A percentile compares a stretch with the other conserved stretches of the same genome.
These are phyloP conservation scores for Colletotrichum graminicola DNA, from an alignment of 2,329 filamentous ascomycete genomes.

Conservation along the genomic window DNA sequence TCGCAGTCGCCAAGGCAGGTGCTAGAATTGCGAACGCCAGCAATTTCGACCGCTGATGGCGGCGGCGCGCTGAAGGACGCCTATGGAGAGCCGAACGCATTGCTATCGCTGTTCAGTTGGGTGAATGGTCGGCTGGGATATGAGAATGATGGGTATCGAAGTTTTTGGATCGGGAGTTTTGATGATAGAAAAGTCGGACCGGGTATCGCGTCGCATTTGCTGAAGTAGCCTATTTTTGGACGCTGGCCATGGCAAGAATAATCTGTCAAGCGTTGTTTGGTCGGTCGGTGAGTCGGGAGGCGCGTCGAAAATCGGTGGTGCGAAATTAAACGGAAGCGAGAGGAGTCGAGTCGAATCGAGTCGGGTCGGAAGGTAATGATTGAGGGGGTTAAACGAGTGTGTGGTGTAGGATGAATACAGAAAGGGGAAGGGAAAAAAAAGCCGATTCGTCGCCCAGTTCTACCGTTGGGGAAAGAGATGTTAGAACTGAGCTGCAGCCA, in stretches of 20 bases:
- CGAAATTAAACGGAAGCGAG: conserved; percentile 35
- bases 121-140: neutral
- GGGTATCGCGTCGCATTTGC: conserved; percentile 38
- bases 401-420: conserved; percentile 24
- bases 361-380: conserved; percentile 25
- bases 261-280: neutral
- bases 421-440: conserved; percentile 7
- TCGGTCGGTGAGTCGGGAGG: conserved; percentile 22
- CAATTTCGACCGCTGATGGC: conserved; percentile 51
- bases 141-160: conserved; percentile 30
- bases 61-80: conserved; percentile 57
- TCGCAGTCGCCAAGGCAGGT: conserved; percentile 59
- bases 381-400: conserved; percentile 35
- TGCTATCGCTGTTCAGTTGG: conserved; percentile 43
- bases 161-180: conserved; percentile 20
- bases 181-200: conserved; percentile 6
- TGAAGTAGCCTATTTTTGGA: conserved; percentile 31
- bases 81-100: conserved; percentile 64
- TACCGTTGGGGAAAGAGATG: conserved; percentile 4
- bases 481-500: conserved; percentile 40
- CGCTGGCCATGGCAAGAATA: conserved; percentile 30
- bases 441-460: conserved; percentile 31
- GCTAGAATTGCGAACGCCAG: conserved; percentile 57
- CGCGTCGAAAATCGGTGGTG: conserved; percentile 34
- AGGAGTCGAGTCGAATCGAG: conserved; percentile 21